Conservation (phyloP, 1,284 basidiomycete genomes). For the Flammula alnicola region DNA sequence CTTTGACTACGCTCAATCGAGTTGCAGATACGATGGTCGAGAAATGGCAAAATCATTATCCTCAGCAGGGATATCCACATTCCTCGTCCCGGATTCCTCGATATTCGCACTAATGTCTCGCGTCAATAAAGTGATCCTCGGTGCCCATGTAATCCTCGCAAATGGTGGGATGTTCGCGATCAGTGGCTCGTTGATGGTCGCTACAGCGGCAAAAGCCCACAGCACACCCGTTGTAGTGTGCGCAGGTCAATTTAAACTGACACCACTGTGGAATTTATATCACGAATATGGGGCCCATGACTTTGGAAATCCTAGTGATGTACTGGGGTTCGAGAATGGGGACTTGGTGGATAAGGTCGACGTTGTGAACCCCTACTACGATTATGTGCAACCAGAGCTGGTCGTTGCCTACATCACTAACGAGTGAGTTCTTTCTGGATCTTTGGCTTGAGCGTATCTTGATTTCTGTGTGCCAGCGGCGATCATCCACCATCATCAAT, state of each 20-base stretch:
- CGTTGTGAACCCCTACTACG: constrained; percentile 91
- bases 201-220: constrained; percentile 90
- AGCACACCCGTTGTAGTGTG: constrained; percentile 94
- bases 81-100: constrained; percentile 94
- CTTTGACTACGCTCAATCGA: constrained; percentile 7
- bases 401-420: constrained; percentile 97
- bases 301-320: constrained; percentile 84
- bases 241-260: constrained; percentile 95
- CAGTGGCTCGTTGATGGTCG: constrained; percentile 83
- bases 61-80: constrained; percentile 83
- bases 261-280: constrained; percentile 92
- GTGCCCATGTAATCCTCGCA: constrained; percentile 92
- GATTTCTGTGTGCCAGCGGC: constrained; percentile 66
- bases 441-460: constrained; percentile 8
- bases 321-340: constrained; percentile 83
- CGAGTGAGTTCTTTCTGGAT: constrained; percentile 65
- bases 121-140: constrained; percentile 94
- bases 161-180: constrained; percentile 95
- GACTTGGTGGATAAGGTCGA: constrained; percentile 83
- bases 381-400: constrained; percentile 92
- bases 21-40: constrained; percentile 80
- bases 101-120: constrained; percentile 97
- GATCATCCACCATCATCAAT: constrained; percentile 93
- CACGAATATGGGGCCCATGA: constrained; percentile 88
- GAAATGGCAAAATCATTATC: constrained; percentile 85